Conservation (phyloP, 805 yeast species). For the Cyberlindnera veronae region DNA sequence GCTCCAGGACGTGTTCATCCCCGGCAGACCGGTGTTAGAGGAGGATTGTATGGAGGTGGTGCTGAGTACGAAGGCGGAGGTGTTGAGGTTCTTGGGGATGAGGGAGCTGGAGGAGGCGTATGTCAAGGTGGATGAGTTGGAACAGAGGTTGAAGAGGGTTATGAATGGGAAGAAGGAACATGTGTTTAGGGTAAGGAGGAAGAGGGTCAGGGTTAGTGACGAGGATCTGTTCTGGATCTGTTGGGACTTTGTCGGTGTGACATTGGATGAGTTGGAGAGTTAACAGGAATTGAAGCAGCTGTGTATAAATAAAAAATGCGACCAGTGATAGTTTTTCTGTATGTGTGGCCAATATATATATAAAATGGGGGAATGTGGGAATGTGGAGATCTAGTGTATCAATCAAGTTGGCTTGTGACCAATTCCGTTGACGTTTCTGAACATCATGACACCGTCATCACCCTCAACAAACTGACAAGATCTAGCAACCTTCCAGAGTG, state of each 20-base stretch:
- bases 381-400: too few species aligned
- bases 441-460: constrained; percentile 68
- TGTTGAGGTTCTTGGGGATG: neutral
- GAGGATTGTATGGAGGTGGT: neutral
- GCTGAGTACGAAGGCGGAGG: neutral
- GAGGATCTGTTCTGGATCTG: too few species aligned
- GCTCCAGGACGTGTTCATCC: too few species aligned
- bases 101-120: neutral
- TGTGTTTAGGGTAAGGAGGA: neutral
- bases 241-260: too few species aligned
- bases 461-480: constrained; percentile 73
- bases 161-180: neutral
- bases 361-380: too few species aligned
- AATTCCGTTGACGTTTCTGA: constrained; percentile 62
- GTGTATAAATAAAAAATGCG: too few species aligned
- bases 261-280: too few species aligned
- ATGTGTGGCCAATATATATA: too few species aligned
- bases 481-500: constrained; percentile 62
- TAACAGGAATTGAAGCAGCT: too few species aligned
- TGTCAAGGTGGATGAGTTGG: neutral
- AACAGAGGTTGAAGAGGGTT: neutral
- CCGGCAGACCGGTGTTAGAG: too few species aligned
- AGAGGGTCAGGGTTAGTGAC: too few species aligned
- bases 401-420: constrained; percentile 34
- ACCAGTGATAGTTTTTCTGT: too few species aligned